Evolutionary conservation across 192 early-diverging fungal genomes (phyloP), one percentile per base, ranked within the genome.

Genomic region (Paraglomus occultum): DNA sequence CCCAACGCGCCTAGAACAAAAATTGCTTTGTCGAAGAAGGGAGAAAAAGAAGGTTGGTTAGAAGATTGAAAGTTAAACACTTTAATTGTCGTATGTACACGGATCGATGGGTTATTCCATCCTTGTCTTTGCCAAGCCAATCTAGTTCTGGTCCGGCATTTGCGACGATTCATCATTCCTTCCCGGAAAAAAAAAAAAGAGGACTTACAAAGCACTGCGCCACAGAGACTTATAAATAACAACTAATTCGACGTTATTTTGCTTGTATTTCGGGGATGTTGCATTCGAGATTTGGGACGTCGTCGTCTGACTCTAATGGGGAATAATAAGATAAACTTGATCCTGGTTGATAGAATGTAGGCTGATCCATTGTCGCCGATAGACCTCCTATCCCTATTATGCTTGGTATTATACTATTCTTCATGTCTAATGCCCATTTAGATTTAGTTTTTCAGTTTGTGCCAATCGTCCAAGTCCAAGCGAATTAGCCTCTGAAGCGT

Each of bases 1-100:
- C 67, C 67, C 11, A 70, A 17, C 6, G 55, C 31, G 46, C 45
- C 67, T 22, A 70, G 52, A 5, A 59, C 45, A 39, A 70, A 70
- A 2, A 70, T 59, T 5, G 52, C 67, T 70, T 45, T 18, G 23
- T 9, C 45, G 2, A 11, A 43, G 10, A 46, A 48, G 4, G 12
- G 14, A 45, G 2, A 20, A 63, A 10, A 46, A 43, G 44, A 43
- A n/a, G 5, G 44, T 61, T 9, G 1, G 15, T 60, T 60, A 57
- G 11, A 57, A 57, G 20, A 11, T 57, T 57, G 4, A 57, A 17
- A 23, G 17, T 57, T 1, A 10, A 57, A 23, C 1, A 57, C 11
- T 1, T 57, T 4, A 10, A 20, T 57, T 1, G 3, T 31, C 31
- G n/a, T 3, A 3, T 31, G 31, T 31, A 31, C 31, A 31, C 31